Percentiles rank a stretch among this genome's conserved stretches.
Evolutionary conservation across 2,329 filamentous ascomycete genomes (phyloP).

Genomic region (Exophiala dermatitidis): DNA sequence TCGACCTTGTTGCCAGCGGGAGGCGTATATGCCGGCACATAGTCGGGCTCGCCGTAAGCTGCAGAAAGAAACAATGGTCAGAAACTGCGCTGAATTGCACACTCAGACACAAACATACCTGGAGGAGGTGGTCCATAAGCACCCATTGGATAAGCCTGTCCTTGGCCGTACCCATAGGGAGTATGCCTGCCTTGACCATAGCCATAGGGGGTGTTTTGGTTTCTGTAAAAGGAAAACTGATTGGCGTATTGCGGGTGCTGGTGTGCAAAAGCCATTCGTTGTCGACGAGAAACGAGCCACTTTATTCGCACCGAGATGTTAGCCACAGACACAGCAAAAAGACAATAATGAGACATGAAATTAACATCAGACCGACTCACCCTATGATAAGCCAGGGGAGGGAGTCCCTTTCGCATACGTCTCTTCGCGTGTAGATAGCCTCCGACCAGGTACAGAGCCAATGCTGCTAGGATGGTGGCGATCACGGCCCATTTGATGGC

Average conservation of each 20-base stretch:
- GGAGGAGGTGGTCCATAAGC: slow-evolving; percentile 26
- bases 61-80: slow-evolving; percentile 1
- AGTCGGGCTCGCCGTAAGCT: slow-evolving; percentile 24
- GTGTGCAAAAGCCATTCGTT: slow-evolving; percentile 27
- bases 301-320: slow-evolving; percentile 16
- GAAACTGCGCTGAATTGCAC: not conserved
- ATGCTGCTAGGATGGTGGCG: slow-evolving; percentile 50
- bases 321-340: not conserved
- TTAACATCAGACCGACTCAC: slow-evolving; percentile 34
- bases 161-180: slow-evolving; percentile 3
- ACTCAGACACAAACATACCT: slow-evolving; percentile 9
- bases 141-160: slow-evolving; percentile 26
- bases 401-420: slow-evolving; percentile 58
- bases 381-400: slow-evolving; percentile 63
- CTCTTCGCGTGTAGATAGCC: slow-evolving; percentile 64
- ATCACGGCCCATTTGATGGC: slow-evolving; percentile 68
- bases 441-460: slow-evolving; percentile 57
- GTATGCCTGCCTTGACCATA: slow-evolving; percentile 4
- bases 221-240: slow-evolving; percentile 35
- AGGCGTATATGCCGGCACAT: slow-evolving; percentile 27
- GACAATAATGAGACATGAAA: slow-evolving; percentile 22
- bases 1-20: slow-evolving; percentile 28
- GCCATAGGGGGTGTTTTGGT: slow-evolving; percentile 11
- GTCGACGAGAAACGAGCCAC: slow-evolving; percentile 39
- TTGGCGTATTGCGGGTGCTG: slow-evolving; percentile 26